phyloP scores from a whole-genome alignment of 805 yeast genomes.

The Pichia cephalocereana region DNA sequence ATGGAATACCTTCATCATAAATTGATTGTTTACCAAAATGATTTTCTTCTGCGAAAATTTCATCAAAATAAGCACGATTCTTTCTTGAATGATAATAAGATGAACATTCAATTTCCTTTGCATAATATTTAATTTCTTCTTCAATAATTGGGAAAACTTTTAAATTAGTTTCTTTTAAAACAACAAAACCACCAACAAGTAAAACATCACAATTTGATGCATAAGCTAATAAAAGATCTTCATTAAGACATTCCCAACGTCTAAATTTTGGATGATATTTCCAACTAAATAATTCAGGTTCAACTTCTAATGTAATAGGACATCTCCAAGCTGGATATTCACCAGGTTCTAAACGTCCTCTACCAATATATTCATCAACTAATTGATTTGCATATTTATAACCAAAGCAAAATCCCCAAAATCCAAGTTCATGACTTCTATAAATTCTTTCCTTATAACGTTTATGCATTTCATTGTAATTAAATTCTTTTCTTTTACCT shows the following conservation, averaged over 20 bases:
- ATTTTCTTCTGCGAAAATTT: background rate
- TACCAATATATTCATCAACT: constrained; percentile 1
- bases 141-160: background rate
- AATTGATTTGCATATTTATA: background rate
- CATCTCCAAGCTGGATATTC: constrained; percentile 6
- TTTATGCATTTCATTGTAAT: background rate
- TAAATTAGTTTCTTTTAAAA: background rate
- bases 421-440: background rate
- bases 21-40: background rate
- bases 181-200: background rate
- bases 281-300: constrained; percentile 2
- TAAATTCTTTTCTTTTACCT: constrained; percentile 1
- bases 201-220: constrained; percentile 4
- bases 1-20: background rate
- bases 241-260: constrained; percentile 2
- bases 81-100: background rate
- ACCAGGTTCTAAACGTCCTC: background rate
- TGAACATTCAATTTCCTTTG: background rate
- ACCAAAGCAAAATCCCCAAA: constrained; percentile 1
- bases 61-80: background rate
- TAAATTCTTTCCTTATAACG: constrained; percentile 1
- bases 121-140: background rate
- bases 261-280: background rate
- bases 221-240: background rate
- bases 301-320: constrained; percentile 1